Conservation (phyloP, 106 monocot genomes). For the Dendrobium huoshanense region DNA sequence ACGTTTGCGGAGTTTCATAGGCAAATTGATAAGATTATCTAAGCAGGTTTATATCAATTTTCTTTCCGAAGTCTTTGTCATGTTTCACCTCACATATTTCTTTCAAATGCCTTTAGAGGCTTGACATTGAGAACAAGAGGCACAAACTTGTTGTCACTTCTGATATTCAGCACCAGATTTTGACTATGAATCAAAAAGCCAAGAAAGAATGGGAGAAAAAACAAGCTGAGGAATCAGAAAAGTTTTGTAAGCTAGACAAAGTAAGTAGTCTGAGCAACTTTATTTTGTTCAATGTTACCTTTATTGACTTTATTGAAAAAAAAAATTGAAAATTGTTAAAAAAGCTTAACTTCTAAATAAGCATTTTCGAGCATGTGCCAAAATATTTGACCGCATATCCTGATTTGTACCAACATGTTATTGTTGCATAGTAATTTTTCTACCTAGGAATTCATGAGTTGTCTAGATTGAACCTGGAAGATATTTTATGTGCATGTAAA, state of each 20-base stretch:
- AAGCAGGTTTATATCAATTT: conserved; percentile 46
- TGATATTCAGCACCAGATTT: conserved; percentile 65
- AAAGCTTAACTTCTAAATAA: neutral
- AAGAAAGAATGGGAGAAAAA: conserved; percentile 85
- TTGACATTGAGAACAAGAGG: conserved; percentile 59
- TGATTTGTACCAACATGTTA: neutral
- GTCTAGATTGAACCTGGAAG: neutral
- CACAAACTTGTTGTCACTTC: conserved; percentile 59
- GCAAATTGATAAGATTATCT: conserved; percentile 58
- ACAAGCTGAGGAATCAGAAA: conserved; percentile 63
- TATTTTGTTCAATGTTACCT: no score
- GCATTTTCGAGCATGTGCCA: no score
- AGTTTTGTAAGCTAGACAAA: conserved; percentile 45
- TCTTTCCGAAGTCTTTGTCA: neutral
- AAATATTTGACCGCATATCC: no score
- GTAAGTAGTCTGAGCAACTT: conserved; percentile 17
- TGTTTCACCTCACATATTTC: neutral
- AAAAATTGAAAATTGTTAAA: neutral
- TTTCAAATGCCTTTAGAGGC: conserved; percentile 36
- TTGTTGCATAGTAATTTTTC: neutral
- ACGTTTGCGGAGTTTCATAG: conserved; percentile 47
- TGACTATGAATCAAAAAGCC: conserved; percentile 51
- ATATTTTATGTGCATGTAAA: conserved; percentile 1
- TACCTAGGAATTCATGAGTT: neutral
- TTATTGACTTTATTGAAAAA: no score